Percentiles rank a stretch among this genome's conserved stretches.
phyloP scores from a whole-genome alignment of 2,329 filamentous ascomycete genomes.

The Talaromyces sp. region DNA sequence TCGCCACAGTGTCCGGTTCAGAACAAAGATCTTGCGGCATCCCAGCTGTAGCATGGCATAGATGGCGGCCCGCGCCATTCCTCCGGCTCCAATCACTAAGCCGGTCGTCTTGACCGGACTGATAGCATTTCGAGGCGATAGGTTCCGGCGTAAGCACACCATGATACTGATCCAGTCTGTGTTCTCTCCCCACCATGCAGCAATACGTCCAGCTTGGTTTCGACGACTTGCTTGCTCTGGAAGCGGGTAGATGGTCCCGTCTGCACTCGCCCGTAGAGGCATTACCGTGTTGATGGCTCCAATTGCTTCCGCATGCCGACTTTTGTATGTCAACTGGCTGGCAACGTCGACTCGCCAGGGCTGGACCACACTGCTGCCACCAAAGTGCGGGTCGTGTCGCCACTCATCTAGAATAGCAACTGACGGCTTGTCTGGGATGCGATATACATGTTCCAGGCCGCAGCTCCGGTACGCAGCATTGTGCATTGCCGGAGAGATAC shows the following conservation, averaged over 20 bases:
- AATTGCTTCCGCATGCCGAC: constrained; percentile 41
- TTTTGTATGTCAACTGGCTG: constrained; percentile 34
- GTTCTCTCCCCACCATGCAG: constrained; percentile 43
- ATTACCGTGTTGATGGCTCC: constrained; percentile 43
- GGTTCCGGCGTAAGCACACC: constrained; percentile 37
- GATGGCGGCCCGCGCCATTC: constrained; percentile 73
- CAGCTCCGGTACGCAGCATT: constrained; percentile 38
- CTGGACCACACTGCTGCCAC: constrained; percentile 40
- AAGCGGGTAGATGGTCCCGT: constrained; percentile 33
- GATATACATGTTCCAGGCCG: constrained; percentile 37
- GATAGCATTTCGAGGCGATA: constrained; percentile 50
- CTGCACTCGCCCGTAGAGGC: constrained; percentile 33
- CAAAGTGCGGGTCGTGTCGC: constrained; percentile 35
- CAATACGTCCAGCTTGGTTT: constrained; percentile 37
- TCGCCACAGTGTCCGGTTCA: constrained; percentile 65
- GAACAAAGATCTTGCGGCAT: constrained; percentile 69
- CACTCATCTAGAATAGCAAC: constrained; percentile 34
- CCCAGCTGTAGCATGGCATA: constrained; percentile 76
- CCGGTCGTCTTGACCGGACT: constrained; percentile 46
- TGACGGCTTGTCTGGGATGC: constrained; percentile 32
- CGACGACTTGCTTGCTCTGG: constrained; percentile 37
- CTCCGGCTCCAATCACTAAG: constrained; percentile 57
- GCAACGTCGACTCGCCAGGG: constrained; percentile 40
- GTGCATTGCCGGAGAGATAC: constrained; percentile 41
- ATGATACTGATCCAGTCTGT: constrained; percentile 43